These are phyloP conservation scores for Solanum arcanum DNA, from an alignment of 257 asterid species.

Conservation along the genomic window DNA sequence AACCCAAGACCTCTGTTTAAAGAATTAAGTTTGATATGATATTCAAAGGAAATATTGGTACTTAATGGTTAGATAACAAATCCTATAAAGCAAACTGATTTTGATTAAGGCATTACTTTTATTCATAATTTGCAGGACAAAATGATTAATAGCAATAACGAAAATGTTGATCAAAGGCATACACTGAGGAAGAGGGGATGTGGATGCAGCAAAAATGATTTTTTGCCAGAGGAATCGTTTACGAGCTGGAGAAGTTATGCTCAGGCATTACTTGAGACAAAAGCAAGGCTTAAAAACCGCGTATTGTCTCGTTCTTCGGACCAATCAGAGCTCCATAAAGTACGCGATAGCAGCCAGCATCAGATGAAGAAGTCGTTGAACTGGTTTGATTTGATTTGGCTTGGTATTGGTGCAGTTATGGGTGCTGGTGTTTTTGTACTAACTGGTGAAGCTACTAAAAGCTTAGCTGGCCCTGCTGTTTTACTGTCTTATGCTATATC, in stretches of 20 bases:
- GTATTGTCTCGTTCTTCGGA: constrained; percentile 14
- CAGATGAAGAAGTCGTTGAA: constrained; percentile 17
- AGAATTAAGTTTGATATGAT: background rate
- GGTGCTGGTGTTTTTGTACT: constrained; percentile 30
- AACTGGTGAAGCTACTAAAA: constrained; percentile 22
- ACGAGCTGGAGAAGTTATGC: constrained; percentile 18
- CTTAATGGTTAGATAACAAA: background rate
- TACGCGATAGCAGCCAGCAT: constrained; percentile 13
- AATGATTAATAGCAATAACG: background rate
- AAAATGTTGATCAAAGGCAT: background rate
- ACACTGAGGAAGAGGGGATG: constrained; percentile 8
- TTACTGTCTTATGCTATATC: constrained; percentile 15
- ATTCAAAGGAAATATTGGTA: background rate
- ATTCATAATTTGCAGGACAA: background rate
- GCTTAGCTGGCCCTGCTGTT: constrained; percentile 23
- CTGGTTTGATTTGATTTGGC: constrained; percentile 33
- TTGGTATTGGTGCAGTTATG: constrained; percentile 29
- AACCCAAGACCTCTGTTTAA: background rate
- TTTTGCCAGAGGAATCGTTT: constrained; percentile 28
- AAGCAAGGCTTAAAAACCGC: constrained; percentile 15
- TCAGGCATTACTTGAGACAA: constrained; percentile 13
- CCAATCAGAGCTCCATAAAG: constrained; percentile 10
- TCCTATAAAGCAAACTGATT: background rate
- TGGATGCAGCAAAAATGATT: constrained; percentile 19
- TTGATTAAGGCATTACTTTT: background rate